These are phyloP conservation scores for Corynascus novoguineensis DNA, from an alignment of 495 filamentous ascomycete species.

Conservation along the genomic window DNA sequence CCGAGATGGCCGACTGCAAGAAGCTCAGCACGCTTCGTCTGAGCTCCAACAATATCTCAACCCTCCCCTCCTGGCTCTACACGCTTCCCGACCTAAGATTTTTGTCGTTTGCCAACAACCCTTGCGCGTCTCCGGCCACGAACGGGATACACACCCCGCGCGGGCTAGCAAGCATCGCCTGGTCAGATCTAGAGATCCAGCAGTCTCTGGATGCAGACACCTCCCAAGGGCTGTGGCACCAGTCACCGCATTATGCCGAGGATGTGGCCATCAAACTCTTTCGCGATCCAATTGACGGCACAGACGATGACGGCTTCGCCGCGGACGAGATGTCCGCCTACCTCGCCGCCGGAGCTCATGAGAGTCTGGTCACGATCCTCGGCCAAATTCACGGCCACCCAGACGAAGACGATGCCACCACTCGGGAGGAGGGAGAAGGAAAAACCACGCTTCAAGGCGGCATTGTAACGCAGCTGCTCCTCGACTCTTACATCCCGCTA, in stretches of 20 bases:
- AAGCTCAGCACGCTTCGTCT: conserved; percentile 40
- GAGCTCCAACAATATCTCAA: conserved; percentile 34
- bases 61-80: conserved; percentile 39
- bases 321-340: conserved; percentile 42
- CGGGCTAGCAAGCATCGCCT: conserved; percentile 34
- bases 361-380: conserved; percentile 40
- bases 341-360: conserved; percentile 39
- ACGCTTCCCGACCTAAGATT: conserved; percentile 41
- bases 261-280: conserved; percentile 46
- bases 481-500: conserved; percentile 25
- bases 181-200: conserved; percentile 34
- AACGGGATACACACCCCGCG: conserved; percentile 19
- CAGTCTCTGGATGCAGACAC: conserved; percentile 34
- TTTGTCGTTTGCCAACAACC: conserved; percentile 43
- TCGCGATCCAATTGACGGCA: conserved; percentile 29
- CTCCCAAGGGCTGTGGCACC: conserved; percentile 33
- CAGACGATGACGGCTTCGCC: conserved; percentile 32
- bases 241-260: conserved; percentile 23
- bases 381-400: conserved; percentile 40
- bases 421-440: neutral
- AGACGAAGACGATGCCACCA: conserved; percentile 15
- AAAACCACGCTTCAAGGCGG: conserved; percentile 33
- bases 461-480: conserved; percentile 36
- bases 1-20: conserved; percentile 36
- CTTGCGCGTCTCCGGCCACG: conserved; percentile 27